Conservation (phyloP, 1,284 basidiomycete species). For the Cystobasidium slooffiae region DNA sequence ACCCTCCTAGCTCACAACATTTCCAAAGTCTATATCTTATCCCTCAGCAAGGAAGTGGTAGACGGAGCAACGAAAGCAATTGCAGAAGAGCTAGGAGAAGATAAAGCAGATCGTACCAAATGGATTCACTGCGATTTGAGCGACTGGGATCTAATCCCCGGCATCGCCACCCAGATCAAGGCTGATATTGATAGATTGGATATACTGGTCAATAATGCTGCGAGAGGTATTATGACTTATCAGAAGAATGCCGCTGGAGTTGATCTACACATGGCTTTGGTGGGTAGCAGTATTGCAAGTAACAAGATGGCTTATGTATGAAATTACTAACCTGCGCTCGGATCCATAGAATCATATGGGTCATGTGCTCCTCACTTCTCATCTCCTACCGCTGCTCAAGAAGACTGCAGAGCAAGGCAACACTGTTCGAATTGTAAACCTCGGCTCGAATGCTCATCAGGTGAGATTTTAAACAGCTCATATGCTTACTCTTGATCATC, state of each 20-base stretch:
- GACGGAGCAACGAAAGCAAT: conserved; percentile 39
- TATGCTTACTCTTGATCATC: no score
- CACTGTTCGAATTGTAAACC: conserved; percentile 37
- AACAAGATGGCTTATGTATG: no score
- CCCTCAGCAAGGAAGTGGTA: conserved; percentile 28
- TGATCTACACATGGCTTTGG: conserved; percentile 38
- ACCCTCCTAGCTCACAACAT: conserved; percentile 38
- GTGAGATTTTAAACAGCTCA: neutral
- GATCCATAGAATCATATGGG: conserved; percentile 45
- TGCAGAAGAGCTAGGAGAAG: conserved; percentile 38
- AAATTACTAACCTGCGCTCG: no score
- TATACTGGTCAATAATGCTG: conserved; percentile 44
- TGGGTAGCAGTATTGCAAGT: no score
- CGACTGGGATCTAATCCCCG: conserved; percentile 39
- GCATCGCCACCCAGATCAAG: conserved; percentile 42
- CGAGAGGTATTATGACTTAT: conserved; percentile 44
- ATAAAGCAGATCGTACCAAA: conserved; percentile 36
- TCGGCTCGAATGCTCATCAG: conserved; percentile 43
- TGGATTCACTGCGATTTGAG: conserved; percentile 40
- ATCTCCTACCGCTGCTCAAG: conserved; percentile 39
- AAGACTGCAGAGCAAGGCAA: conserved; percentile 34
- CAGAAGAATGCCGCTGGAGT: conserved; percentile 38
- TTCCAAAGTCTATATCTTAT: conserved; percentile 41
- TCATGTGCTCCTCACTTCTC: conserved; percentile 40
- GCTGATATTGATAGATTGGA: conserved; percentile 39